phyloP scores from a whole-genome alignment of 2,329 filamentous ascomycete genomes.

The Colletotrichum zoysiae region DNA sequence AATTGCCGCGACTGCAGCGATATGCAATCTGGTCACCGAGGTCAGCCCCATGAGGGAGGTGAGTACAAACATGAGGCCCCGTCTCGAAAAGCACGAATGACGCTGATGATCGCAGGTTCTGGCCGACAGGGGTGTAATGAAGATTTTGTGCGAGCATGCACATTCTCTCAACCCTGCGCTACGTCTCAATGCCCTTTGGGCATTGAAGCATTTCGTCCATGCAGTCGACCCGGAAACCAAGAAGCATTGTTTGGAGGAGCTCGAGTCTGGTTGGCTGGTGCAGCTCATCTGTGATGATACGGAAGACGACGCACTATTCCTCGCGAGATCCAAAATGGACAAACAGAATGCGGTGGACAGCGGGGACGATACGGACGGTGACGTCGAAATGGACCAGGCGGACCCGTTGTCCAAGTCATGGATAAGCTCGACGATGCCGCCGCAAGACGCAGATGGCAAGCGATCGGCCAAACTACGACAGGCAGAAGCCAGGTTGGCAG shows the following conservation, averaged over 20 bases:
- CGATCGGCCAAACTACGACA: slow-evolving; percentile 60
- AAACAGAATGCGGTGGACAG: slow-evolving; percentile 43
- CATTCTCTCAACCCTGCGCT: slow-evolving; percentile 84
- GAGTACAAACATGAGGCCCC: slow-evolving; percentile 52
- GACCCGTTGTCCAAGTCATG: slow-evolving; percentile 55
- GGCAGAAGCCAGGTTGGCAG: slow-evolving; percentile 63
- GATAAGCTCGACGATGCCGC: slow-evolving; percentile 41
- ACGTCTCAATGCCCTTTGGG: slow-evolving; percentile 90
- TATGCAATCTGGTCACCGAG: slow-evolving; percentile 88
- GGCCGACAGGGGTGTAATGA: slow-evolving; percentile 79
- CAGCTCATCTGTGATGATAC: slow-evolving; percentile 78
- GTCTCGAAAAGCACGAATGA: not conserved
- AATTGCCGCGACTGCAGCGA: slow-evolving; percentile 84
- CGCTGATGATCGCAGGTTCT: slow-evolving; percentile 68
- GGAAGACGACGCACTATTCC: slow-evolving; percentile 64
- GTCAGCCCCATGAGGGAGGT: slow-evolving; percentile 93
- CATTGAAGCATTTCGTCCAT: slow-evolving; percentile 89
- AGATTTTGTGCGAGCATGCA: slow-evolving; percentile 84
- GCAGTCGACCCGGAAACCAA: slow-evolving; percentile 79
- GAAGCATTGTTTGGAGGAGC: slow-evolving; percentile 80
- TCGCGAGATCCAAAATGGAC: slow-evolving; percentile 51
- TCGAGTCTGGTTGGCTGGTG: slow-evolving; percentile 84
- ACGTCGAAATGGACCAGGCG: slow-evolving; percentile 67
- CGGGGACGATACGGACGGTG: slow-evolving; percentile 65
- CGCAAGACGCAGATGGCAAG: slow-evolving; percentile 40